A percentile compares a stretch with the other conserved stretches of the same genome.
These are phyloP conservation scores for Globisporangium apiculatum DNA, from an alignment of 352 stramenopile species.

Conservation along the genomic window DNA sequence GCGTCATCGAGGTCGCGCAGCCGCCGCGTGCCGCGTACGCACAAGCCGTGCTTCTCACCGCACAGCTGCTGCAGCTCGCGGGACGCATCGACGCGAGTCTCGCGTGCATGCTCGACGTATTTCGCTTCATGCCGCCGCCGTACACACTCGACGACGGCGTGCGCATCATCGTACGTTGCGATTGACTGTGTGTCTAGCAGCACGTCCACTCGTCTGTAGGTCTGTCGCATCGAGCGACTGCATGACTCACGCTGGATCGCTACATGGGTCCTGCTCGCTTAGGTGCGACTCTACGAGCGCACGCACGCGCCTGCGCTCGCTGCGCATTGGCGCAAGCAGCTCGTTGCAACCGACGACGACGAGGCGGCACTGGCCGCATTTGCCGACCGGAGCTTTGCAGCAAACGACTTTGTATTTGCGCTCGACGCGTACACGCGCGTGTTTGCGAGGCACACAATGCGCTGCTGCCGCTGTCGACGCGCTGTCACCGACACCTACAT, in stretches of 20 bases:
- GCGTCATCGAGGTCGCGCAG: conserved; percentile 29
- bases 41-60: conserved; percentile 26
- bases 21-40: conserved; percentile 21
- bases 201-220: not conserved
- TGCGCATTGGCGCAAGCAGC: conserved; percentile 35
- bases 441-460: not conserved
- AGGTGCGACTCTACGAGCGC: conserved; percentile 36
- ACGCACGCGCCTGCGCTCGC: conserved; percentile 10
- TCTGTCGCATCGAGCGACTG: no score
- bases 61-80: conserved; percentile 29
- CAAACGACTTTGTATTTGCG: conserved; percentile 28
- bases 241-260: not conserved
- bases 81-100: conserved; percentile 25
- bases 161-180: conserved; percentile 33
- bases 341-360: not conserved
- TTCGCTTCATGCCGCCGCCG: conserved; percentile 34
- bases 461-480: no score
- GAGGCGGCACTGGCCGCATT: conserved; percentile 8
- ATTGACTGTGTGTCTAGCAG: not conserved
- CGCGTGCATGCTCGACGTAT: conserved; percentile 32
- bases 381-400: conserved; percentile 21
- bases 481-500: no score
- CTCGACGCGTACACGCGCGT: conserved; percentile 22
- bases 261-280: not conserved
- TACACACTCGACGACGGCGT: conserved; percentile 32